A percentile compares a stretch with the other conserved stretches of the same genome.
Conservation (phyloP, 352 stramenopile species). For the Phytopythium sindhum region DNA sequence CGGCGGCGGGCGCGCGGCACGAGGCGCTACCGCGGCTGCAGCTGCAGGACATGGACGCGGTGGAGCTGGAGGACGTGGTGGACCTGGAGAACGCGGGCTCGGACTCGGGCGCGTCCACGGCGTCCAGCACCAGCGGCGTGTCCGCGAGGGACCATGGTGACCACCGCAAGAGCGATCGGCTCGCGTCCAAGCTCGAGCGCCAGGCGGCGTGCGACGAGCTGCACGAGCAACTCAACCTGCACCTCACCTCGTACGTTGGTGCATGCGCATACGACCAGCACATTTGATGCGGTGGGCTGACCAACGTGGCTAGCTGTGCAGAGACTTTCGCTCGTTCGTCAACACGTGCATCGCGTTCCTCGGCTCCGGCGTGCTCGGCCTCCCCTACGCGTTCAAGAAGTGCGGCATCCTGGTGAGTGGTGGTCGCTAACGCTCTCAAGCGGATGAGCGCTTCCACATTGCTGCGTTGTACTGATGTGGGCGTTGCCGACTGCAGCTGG, state of each 20-base stretch:
- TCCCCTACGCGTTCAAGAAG: constrained; percentile 89
- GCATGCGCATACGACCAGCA: not conserved
- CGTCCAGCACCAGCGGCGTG: constrained; percentile 23
- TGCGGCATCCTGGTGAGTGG: constrained; percentile 65
- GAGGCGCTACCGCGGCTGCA: constrained; percentile 17
- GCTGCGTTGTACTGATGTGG: not conserved
- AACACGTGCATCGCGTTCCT: constrained; percentile 91
- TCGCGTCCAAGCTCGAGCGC: constrained; percentile 10
- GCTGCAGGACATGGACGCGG: constrained; percentile 20
- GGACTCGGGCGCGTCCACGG: constrained; percentile 21
- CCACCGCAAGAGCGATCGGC: constrained; percentile 9
- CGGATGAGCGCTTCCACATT: not conserved
- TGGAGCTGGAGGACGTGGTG: constrained; percentile 18
- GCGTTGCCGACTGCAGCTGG: constrained; percentile 30
- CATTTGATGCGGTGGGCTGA: not conserved
- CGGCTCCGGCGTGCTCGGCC: constrained; percentile 85
- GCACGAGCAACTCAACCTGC: constrained; percentile 22
- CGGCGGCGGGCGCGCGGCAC: constrained; percentile 1
- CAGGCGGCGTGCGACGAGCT: constrained; percentile 14
- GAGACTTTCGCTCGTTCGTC: constrained; percentile 60
- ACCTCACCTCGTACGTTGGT: constrained; percentile 43
- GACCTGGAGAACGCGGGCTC: constrained; percentile 12
- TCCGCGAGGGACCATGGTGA: too few species aligned
- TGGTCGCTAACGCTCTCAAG: too few species aligned
- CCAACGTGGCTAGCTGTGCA: constrained; percentile 9